A percentile compares a stretch with the other conserved stretches of the same genome.
These are phyloP conservation scores for Calonectria hawksworthii DNA, from an alignment of 2,329 filamentous ascomycete genomes.

Conservation along the genomic window DNA sequence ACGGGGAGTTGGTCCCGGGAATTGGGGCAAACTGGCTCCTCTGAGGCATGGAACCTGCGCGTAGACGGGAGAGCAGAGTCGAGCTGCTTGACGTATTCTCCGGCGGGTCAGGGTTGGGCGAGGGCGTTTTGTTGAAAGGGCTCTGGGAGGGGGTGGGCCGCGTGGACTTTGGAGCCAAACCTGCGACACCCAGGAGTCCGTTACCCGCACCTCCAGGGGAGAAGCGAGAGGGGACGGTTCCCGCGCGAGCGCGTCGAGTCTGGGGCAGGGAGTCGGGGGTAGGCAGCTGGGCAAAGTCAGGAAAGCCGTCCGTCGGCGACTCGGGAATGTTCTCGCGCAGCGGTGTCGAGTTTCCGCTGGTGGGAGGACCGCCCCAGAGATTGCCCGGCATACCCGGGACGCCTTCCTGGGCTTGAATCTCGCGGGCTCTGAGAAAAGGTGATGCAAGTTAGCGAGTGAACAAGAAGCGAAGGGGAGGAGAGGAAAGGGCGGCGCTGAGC, in stretches of 20 bases:
- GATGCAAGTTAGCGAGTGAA: slow-evolving; percentile 33
- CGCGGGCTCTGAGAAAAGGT: slow-evolving; percentile 79
- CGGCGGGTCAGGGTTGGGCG: slow-evolving; percentile 66
- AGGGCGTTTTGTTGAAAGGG: slow-evolving; percentile 80
- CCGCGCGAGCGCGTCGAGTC: slow-evolving; percentile 86
- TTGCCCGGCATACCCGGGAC: slow-evolving; percentile 76
- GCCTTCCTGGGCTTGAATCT: slow-evolving; percentile 97
- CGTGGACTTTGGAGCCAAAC: slow-evolving; percentile 80
- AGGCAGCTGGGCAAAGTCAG: slow-evolving; percentile 84
- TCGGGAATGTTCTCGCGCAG: slow-evolving; percentile 98
- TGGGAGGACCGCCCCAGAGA: slow-evolving; percentile 95
- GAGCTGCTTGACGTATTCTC: slow-evolving; percentile 70
- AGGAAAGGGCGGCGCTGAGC: background rate
- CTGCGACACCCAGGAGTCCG: slow-evolving; percentile 69
- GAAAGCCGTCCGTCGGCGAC: slow-evolving; percentile 95
- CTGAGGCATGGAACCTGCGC: slow-evolving; percentile 95
- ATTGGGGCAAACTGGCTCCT: slow-evolving; percentile 76
- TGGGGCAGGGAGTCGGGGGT: slow-evolving; percentile 76
- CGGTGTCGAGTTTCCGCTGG: slow-evolving; percentile 95
- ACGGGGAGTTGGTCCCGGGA: slow-evolving; percentile 74
- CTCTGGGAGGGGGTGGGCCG: slow-evolving; percentile 89
- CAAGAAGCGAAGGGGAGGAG: background rate
- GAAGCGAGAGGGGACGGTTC: slow-evolving; percentile 96
- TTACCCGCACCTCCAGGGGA: slow-evolving; percentile 80
- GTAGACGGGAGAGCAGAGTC: slow-evolving; percentile 84